phyloP scores from a whole-genome alignment of 768 basidiomycete genomes.

The Phanerochaete carnosa region DNA sequence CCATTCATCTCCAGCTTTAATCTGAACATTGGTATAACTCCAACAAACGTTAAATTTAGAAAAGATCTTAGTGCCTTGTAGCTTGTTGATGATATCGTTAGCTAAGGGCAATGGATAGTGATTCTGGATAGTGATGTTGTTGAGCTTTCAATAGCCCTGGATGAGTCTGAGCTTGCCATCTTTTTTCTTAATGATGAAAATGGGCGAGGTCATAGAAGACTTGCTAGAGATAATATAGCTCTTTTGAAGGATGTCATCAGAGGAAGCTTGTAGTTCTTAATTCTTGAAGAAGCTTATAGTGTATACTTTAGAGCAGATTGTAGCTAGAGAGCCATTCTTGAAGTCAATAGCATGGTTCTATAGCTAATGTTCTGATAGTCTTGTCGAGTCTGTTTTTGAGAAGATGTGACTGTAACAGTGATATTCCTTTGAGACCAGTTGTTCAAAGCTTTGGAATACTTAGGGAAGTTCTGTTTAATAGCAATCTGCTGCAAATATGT shows the following conservation, averaged over 20 bases:
- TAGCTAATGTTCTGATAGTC: slow-evolving; percentile 14
- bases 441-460: slow-evolving; percentile 7
- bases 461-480: too few relatives aligned
- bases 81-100: too few relatives aligned
- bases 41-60: too few relatives aligned
- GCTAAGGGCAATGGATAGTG: too few relatives aligned
- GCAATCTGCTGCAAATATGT: too few relatives aligned
- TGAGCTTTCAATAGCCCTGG: slow-evolving; percentile 32
- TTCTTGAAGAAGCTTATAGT: slow-evolving; percentile 19
- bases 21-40: too few relatives aligned
- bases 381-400: slow-evolving; percentile 18
- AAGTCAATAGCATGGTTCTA: slow-evolving; percentile 18
- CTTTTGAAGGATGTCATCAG: slow-evolving; percentile 21
- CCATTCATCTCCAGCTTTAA: too few relatives aligned
- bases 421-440: slow-evolving; percentile 10
- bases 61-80: too few relatives aligned
- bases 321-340: too few relatives aligned
- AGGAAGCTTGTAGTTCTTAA: slow-evolving; percentile 16
- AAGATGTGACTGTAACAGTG: slow-evolving; percentile 19
- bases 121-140: slow-evolving; percentile 24
- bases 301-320: slow-evolving; percentile 13
- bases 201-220: too few relatives aligned
- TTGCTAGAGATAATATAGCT: slow-evolving; percentile 15
- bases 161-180: too few relatives aligned
- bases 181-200: slow-evolving; percentile 34